These are phyloP conservation scores for Phytopythium helicoides DNA, from an alignment of 352 stramenopile species.

Conservation along the genomic window DNA sequence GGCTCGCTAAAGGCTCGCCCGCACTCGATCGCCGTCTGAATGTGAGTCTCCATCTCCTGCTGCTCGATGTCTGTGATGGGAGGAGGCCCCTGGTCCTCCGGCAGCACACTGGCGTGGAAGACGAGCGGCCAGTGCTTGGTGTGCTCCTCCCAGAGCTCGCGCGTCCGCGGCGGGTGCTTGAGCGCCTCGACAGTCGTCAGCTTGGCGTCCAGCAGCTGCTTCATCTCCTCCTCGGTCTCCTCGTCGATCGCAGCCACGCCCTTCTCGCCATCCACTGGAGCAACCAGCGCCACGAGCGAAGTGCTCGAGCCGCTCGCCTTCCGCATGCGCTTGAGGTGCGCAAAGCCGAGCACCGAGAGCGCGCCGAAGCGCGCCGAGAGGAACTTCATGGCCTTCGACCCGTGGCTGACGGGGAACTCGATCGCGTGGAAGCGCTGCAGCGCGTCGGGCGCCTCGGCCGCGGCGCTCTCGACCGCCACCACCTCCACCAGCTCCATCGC, in stretches of 20 bases:
- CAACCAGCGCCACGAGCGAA: conserved; percentile 57
- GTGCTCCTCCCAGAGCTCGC: conserved; percentile 56
- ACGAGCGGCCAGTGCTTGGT: conserved; percentile 74
- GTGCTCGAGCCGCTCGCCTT: conserved; percentile 31
- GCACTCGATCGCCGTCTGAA: conserved; percentile 18
- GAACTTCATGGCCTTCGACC: conserved; percentile 65
- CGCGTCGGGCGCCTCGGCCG: conserved; percentile 27
- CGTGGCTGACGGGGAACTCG: conserved; percentile 58
- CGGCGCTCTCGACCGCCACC: conserved; percentile 22
- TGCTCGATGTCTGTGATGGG: conserved; percentile 40
- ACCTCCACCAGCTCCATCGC: conserved; percentile 36
- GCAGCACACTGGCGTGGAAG: conserved; percentile 67
- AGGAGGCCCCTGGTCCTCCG: conserved; percentile 33
- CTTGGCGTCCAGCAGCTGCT: conserved; percentile 41
- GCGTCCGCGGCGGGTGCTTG: conserved; percentile 49
- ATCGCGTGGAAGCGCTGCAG: conserved; percentile 73
- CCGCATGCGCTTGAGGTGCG: conserved; percentile 84
- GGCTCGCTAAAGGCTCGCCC: conserved; percentile 10
- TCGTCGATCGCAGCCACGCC: conserved; percentile 4
- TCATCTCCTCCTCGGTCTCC: conserved; percentile 13
- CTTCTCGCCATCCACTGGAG: conserved; percentile 18
- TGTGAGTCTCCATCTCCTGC: conserved; percentile 18
- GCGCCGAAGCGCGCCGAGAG: conserved; percentile 46
- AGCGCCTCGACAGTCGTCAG: conserved; percentile 49
- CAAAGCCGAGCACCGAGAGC: conserved; percentile 60